These are phyloP conservation scores for Syzygium malaccense DNA, from an alignment of 441 rosid genomes.

Conservation along the genomic window DNA sequence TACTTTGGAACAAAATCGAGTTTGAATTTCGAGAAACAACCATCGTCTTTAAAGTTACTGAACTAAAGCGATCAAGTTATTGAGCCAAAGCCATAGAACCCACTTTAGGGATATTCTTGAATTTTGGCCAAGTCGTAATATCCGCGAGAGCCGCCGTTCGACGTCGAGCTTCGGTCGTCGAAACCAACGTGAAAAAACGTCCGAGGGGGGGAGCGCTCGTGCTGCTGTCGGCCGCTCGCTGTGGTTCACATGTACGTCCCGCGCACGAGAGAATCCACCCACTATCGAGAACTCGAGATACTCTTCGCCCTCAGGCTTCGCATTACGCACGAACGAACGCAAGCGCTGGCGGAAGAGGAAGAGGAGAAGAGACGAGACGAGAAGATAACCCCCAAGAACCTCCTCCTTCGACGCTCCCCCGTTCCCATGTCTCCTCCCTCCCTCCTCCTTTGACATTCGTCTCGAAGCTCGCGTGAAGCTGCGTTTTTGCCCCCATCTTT, in stretches of 20 bases:
- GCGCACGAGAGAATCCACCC: not conserved
- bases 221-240: not conserved
- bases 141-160: not conserved
- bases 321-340: not conserved
- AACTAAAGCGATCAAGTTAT: not conserved
- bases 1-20: not conserved
- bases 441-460: not conserved
- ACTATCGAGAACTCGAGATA: not conserved
- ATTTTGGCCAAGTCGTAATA: not conserved
- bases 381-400: not conserved
- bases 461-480: not conserved
- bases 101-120: not conserved
- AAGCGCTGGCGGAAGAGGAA: not conserved
- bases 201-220: not conserved
- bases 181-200: not conserved
- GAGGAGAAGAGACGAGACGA: not conserved
- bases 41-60: fast-evolving
- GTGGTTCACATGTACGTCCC: not conserved
- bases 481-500: not conserved
- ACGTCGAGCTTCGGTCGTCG: not conserved
- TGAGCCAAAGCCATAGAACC: not conserved
- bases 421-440: not conserved
- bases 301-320: not conserved
- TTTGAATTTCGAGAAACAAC: not conserved
- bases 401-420: not conserved